Base-by-base conservation (phyloP, 305 asterid species). In the Striga hermonthica region DNA sequence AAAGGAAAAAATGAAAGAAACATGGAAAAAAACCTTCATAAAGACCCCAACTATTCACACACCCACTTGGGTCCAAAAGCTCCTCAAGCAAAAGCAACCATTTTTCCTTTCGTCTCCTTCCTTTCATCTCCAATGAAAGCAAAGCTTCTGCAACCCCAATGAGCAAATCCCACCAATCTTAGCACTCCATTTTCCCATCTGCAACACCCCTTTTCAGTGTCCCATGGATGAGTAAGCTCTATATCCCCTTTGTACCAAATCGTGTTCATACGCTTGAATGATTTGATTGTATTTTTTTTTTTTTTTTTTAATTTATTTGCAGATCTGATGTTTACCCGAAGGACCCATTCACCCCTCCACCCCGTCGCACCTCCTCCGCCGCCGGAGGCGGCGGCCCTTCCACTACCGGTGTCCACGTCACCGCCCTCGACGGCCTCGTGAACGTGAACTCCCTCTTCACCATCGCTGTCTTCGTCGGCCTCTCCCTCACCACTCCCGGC, bases 401-500 rank as follows among this genome's bases (percentile, higher is more conserved):
- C 72, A 83, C 95, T 52, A 89, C 96, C 53, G 83, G 95, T 80
- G 88, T 86, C 76, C 96, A 88, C 71, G 92, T 88, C 56, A 84
- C 95, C 62, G 96, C 97, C 57, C 94, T 88, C 31, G 97, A 90
- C 65, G 96, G 96, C 43, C 86, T 90, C 0, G 96, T 90, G 10
- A 86, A 86, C 31, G 97, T 90, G 43, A 90, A 90, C 75, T 86
- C 97, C 7, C 95, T 90, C 71, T 90, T 90, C 86, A 84, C 97
- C 6, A 75, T 90, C 66, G 97, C 97, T 47, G 97, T 90, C 12
- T 90, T 90, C 68, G 90, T 90, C 4, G 96, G 97, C 0, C 85
- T 90, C 43, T 86, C 96, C 0, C 73, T 90, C 6, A 73, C 96
- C 6, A 82, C 89, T 0, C 91, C 95, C 9, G 82, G 84, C 10